phyloP scores from a whole-genome alignment of 257 asterid species.

The Linderniella brevidens region DNA sequence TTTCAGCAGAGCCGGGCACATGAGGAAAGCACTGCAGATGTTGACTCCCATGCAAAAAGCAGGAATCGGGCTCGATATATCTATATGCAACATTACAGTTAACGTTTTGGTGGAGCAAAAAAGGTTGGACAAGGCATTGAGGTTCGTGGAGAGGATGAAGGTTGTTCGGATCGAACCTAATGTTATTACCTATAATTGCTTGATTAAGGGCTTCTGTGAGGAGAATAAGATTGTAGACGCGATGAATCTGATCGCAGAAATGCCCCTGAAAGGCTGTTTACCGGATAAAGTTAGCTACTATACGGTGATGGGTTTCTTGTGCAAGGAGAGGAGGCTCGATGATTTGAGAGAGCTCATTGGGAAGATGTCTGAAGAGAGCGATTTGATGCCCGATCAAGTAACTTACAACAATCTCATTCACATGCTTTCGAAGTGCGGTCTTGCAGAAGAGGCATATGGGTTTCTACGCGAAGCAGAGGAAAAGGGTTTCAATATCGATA shows the following conservation, averaged over 20 bases:
- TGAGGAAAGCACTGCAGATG: conserved; percentile 67
- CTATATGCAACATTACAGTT: conserved; percentile 60
- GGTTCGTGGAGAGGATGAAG: conserved; percentile 64
- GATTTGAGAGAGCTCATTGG: conserved; percentile 48
- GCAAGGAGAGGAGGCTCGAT: conserved; percentile 44
- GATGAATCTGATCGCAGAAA: conserved; percentile 43
- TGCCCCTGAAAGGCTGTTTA: conserved; percentile 52
- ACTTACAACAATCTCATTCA: conserved; percentile 58
- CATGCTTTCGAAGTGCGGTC: conserved; percentile 61
- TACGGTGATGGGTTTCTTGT: conserved; percentile 52
- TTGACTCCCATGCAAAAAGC: conserved; percentile 63
- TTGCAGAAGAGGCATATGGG: conserved; percentile 52
- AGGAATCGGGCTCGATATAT: conserved; percentile 51
- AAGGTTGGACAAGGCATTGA: conserved; percentile 56
- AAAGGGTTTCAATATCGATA: conserved; percentile 52
- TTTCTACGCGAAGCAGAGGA: conserved; percentile 67
- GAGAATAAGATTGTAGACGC: conserved; percentile 36
- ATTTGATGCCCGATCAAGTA: conserved; percentile 52
- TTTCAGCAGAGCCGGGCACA: conserved; percentile 79
- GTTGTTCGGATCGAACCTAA: conserved; percentile 57
- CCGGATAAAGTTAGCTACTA: conserved; percentile 79
- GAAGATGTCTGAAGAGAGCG: conserved; percentile 52
- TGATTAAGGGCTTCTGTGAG: conserved; percentile 86
- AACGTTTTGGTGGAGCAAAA: conserved; percentile 77
- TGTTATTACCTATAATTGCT: conserved; percentile 57